Conservation (phyloP, 1,284 basidiomycete species). For the Apiotrichum veenhuisii region DNA sequence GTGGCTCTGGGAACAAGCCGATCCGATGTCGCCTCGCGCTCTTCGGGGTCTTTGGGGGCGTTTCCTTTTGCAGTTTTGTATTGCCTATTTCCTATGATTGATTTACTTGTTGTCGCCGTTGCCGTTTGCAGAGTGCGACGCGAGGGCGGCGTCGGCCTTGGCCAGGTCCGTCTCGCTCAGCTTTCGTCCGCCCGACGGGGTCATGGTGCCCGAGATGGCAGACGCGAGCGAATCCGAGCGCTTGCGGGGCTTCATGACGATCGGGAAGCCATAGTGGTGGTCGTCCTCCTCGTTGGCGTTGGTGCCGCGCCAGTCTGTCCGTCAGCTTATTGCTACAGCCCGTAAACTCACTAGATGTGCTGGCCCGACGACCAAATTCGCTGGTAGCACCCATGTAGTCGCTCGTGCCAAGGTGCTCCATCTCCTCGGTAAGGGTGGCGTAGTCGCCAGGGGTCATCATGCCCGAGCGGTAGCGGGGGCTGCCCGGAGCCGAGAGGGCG, state of each 20-base stretch:
- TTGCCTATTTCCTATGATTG: background rate
- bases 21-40: too few species aligned
- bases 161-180: slow-evolving; percentile 78
- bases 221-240: slow-evolving; percentile 65
- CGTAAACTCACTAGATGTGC: slow-evolving; percentile 21
- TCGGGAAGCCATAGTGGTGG: slow-evolving; percentile 85
- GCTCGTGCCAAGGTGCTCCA: slow-evolving; percentile 79
- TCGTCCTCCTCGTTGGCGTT: slow-evolving; percentile 65
- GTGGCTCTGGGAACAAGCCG: too few species aligned
- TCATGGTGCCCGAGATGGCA: slow-evolving; percentile 79
- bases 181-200: slow-evolving; percentile 71
- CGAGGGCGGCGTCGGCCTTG: slow-evolving; percentile 75
- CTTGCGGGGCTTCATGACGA: slow-evolving; percentile 81
- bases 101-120: slow-evolving; percentile 12
- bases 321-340: slow-evolving; percentile 49
- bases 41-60: too few species aligned
- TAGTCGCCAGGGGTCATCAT: slow-evolving; percentile 75
- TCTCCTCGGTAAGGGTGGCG: slow-evolving; percentile 92
- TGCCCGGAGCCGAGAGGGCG: slow-evolving; percentile 74
- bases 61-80: background rate
- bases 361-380: background rate
- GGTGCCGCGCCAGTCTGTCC: slow-evolving; percentile 46
- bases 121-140: slow-evolving; percentile 34
- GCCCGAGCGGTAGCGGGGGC: slow-evolving; percentile 73
- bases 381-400: slow-evolving; percentile 78